Conservation (phyloP, 441 rosid species). For the Raphanus hybrid region DNA sequence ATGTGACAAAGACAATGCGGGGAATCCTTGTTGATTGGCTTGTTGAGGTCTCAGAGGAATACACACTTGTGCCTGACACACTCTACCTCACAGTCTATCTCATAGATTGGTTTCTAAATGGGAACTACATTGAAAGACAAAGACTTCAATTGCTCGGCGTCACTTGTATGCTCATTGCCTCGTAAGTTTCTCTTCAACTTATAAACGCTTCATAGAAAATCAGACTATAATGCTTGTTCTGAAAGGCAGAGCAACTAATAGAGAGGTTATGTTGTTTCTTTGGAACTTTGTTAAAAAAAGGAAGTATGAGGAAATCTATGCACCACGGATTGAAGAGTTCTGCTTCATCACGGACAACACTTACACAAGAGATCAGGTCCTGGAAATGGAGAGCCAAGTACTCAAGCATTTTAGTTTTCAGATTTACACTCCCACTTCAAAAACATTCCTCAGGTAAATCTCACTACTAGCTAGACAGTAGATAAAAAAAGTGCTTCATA, state of each 20-base stretch:
- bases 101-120: slow-evolving; percentile 37
- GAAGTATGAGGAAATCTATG: slow-evolving; percentile 70
- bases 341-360: slow-evolving; percentile 74
- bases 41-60: slow-evolving; percentile 57
- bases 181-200: slow-evolving; percentile 49
- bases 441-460: slow-evolving; percentile 51
- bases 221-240: background rate
- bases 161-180: slow-evolving; percentile 70
- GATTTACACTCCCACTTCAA: slow-evolving; percentile 54
- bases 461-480: background rate
- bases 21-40: too few relatives aligned
- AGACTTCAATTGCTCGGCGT: slow-evolving; percentile 61
- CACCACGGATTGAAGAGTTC: slow-evolving; percentile 66
- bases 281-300: slow-evolving; percentile 33
- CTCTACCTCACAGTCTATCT: slow-evolving; percentile 62
- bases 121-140: slow-evolving; percentile 1
- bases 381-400: slow-evolving; percentile 55
- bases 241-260: slow-evolving; percentile 12
- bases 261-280: background rate
- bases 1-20: too few relatives aligned
- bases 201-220: background rate
- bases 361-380: slow-evolving; percentile 58
- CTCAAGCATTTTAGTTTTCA: slow-evolving; percentile 55
- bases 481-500: background rate
- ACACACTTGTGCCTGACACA: slow-evolving; percentile 61